Evolutionary conservation across 163 green algal genomes (phyloP), one percentile per base, ranked within the genome.

Genomic region (Trebouxiophyceae sp.): DNA sequence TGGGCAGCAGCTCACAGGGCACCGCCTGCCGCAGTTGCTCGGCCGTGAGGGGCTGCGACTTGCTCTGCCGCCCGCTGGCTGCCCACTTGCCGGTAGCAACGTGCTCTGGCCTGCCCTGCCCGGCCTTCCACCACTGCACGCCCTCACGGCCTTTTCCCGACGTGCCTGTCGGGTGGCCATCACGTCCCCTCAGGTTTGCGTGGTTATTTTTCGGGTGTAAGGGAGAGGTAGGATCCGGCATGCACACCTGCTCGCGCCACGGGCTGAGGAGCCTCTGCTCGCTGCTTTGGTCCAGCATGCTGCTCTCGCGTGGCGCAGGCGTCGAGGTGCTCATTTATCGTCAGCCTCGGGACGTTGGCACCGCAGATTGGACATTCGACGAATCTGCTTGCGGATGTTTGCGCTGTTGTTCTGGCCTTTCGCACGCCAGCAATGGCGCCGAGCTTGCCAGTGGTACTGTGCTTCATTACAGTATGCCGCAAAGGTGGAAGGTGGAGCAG

Each of bases 1-100:
- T 12, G n/a, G 57, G 45, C 54, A 80, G 44, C 47, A 80, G 34
- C 33, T 77, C 73, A 26, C 57, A 72, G 34, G 63, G 57, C 4
- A 65, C 46, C 0, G 47, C 22, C 1, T 55, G 39, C 28, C 57
- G 55, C 39, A 77, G 57, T 20, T 67, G n/a, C 5, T 69, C 62
- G 31, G 68, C 65, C 29, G 57, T 65, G 22, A 80, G 34, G 19
- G 45, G 54, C 27, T 31, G n/a, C n/a, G n/a, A n/a, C n/a, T n/a
- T n/a, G n/a, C n/a, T n/a, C n/a, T n/a, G n/a, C n/a, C n/a, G n/a
- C n/a, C n/a, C n/a, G n/a, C n/a, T n/a, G n/a, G n/a, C n/a, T n/a
- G n/a, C n/a, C n/a, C n/a, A n/a, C n/a, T n/a, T n/a, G n/a, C n/a
- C n/a, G n/a, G n/a, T n/a, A n/a, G n/a, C n/a, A n/a, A n/a, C n/a